Percentiles rank a stretch among this genome's conserved stretches.
These are phyloP conservation scores for Achlya hypogyna DNA, from an alignment of 352 stramenopile species.

Conservation along the genomic window DNA sequence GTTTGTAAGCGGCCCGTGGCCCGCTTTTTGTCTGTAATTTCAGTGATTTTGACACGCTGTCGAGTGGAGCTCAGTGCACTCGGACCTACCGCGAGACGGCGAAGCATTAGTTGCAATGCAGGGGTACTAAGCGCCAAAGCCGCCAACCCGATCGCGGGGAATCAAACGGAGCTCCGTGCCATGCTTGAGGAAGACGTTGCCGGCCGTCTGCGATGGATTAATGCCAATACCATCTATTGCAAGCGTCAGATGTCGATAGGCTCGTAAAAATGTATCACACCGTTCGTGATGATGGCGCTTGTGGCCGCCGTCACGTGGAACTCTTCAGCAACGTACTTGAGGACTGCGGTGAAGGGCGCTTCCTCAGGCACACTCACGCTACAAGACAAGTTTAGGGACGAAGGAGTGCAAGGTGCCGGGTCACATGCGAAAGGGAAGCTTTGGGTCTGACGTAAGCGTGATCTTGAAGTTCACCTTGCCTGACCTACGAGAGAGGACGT, in stretches of 20 bases:
- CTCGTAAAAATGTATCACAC: constrained; percentile 24
- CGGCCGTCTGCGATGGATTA: constrained; percentile 73
- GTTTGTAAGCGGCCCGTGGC: constrained; percentile 27
- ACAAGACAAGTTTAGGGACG: not conserved
- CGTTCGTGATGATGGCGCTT: constrained; percentile 84
- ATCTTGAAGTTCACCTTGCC: constrained; percentile 81
- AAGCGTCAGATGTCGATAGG: not conserved
- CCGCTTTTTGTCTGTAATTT: not conserved
- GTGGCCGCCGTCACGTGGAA: constrained; percentile 71
- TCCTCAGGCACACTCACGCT: constrained; percentile 75
- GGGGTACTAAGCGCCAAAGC: not conserved
- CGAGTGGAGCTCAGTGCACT: too few relatives aligned
- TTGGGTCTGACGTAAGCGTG: constrained; percentile 79
- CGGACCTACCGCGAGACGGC: not conserved
- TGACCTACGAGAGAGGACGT: not conserved
- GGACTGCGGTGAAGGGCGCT: constrained; percentile 70
- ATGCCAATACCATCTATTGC: constrained; percentile 71
- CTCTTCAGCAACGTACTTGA: constrained; percentile 82
- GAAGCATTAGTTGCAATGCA: not conserved
- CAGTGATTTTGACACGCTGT: not conserved
- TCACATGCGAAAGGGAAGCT: constrained; percentile 72
- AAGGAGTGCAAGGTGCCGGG: constrained; percentile 1
- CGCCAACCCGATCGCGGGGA: constrained; percentile 69
- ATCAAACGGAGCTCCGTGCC: constrained; percentile 77
- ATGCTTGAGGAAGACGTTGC: constrained; percentile 80